Percentiles rank a stretch among this genome's conserved stretches.
These are phyloP conservation scores for Fomitiporia mediterranea DNA, from an alignment of 1,284 basidiomycete genomes.

Conservation along the genomic window DNA sequence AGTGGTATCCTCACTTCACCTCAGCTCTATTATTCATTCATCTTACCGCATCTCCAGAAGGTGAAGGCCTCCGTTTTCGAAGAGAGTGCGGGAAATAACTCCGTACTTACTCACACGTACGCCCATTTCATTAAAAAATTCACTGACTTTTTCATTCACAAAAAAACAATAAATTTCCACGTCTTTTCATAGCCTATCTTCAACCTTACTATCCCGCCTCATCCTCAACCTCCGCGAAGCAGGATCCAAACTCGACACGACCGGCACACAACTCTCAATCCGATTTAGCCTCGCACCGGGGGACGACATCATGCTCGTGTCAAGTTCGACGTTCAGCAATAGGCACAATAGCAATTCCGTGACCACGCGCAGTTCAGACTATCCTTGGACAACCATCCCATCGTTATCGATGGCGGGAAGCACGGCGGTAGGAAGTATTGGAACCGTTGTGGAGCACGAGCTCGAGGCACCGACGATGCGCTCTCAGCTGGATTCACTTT, in stretches of 20 bases:
- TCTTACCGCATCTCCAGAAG: neutral
- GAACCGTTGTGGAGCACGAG: neutral
- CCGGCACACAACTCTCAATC: constrained; percentile 3
- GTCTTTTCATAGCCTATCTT: constrained; percentile 4
- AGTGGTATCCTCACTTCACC: neutral
- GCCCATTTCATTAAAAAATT: no score
- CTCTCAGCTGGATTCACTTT: no score
- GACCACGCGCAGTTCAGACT: neutral
- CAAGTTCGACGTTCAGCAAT: constrained; percentile 8
- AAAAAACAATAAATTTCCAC: no score
- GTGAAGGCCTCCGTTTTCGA: constrained; percentile 7
- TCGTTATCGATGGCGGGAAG: neutral
- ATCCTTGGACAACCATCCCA: neutral
- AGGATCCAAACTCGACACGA: neutral
- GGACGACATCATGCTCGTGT: constrained; percentile 7
- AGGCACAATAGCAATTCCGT: no score
- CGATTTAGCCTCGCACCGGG: neutral
- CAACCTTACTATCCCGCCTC: constrained; percentile 16
- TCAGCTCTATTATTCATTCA: neutral
- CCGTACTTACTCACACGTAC: constrained; percentile 16
- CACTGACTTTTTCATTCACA: no score
- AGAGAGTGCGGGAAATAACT: constrained; percentile 17
- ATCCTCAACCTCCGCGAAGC: constrained; percentile 14
- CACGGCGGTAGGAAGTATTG: neutral
- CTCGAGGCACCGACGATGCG: no score